phyloP scores from a whole-genome alignment of 768 basidiomycete species.

The Tricholoma bakamatsutake region DNA sequence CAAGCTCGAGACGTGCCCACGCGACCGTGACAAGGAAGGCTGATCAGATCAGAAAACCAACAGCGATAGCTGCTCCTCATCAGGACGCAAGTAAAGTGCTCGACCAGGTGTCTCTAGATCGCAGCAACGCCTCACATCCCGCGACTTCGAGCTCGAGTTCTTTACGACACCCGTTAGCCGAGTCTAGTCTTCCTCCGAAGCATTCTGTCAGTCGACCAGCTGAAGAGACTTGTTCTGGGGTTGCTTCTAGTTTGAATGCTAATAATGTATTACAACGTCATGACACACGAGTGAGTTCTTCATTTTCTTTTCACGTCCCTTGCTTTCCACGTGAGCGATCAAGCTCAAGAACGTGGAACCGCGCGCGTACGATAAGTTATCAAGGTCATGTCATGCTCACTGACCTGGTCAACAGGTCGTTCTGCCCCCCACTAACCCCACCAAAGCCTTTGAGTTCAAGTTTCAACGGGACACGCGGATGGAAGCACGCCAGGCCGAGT shows the following conservation, averaged over 20 bases:
- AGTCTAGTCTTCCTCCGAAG: conserved; percentile 2
- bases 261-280: neutral
- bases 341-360: neutral
- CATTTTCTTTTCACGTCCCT: neutral
- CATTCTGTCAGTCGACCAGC: conserved; percentile 1
- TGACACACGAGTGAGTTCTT: conserved; percentile 10
- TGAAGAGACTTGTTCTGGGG: conserved; percentile 2
- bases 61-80: neutral
- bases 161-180: conserved; percentile 3
- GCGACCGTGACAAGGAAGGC: neutral
- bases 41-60: neutral
- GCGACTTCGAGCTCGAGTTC: neutral
- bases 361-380: neutral
- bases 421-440: conserved; percentile 26
- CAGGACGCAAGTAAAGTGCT: neutral
- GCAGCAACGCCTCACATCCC: neutral
- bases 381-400: conserved; percentile 6
- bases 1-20: neutral
- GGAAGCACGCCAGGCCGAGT: conserved; percentile 38
- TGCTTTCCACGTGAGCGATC: conserved; percentile 8
- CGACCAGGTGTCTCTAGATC: neutral
- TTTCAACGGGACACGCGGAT: conserved; percentile 46
- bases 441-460: conserved; percentile 46
- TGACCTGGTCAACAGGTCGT: conserved; percentile 6
- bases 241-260: neutral